Evolutionary conservation across 1,284 basidiomycete genomes (phyloP).

Genomic region (Mrakiaceae sp.): DNA sequence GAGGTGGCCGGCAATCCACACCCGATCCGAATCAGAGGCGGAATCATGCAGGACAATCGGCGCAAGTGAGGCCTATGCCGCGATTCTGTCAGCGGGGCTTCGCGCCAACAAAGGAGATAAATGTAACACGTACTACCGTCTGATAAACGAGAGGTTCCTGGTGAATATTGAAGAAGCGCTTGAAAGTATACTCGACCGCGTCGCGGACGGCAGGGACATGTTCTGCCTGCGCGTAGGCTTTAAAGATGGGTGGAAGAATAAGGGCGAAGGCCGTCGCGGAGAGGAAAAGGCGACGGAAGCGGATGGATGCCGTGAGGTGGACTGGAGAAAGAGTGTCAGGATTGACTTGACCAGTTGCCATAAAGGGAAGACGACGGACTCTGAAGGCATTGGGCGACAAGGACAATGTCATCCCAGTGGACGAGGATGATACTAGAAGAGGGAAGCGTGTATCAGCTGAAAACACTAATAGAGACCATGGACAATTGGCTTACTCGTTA

Average conservation of each 20-base stretch:
- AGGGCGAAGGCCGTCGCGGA: constrained; percentile 54
- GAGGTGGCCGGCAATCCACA: neutral
- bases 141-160: constrained; percentile 56
- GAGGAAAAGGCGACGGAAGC: constrained; percentile 55
- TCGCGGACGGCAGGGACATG: constrained; percentile 44
- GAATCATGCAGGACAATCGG: neutral
- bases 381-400: constrained; percentile 54
- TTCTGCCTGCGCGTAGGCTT: constrained; percentile 51
- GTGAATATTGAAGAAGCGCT: constrained; percentile 57
- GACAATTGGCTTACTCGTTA: constrained; percentile 30
- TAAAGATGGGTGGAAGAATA: constrained; percentile 56
- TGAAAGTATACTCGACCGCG: constrained; percentile 55
- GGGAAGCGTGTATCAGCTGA: no score
- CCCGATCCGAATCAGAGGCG: neutral
- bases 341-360: neutral
- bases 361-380: constrained; percentile 37
- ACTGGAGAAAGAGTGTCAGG: constrained; percentile 32
- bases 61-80: neutral
- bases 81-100: no score
- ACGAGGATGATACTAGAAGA: constrained; percentile 16
- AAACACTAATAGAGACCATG: no score
- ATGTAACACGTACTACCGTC: constrained; percentile 41
- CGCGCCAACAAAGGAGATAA: neutral
- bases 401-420: constrained; percentile 57
- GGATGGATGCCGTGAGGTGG: constrained; percentile 54